Conservation (phyloP, 2,329 filamentous ascomycete species). For the Paraphaeosphaeria sporulosa region DNA sequence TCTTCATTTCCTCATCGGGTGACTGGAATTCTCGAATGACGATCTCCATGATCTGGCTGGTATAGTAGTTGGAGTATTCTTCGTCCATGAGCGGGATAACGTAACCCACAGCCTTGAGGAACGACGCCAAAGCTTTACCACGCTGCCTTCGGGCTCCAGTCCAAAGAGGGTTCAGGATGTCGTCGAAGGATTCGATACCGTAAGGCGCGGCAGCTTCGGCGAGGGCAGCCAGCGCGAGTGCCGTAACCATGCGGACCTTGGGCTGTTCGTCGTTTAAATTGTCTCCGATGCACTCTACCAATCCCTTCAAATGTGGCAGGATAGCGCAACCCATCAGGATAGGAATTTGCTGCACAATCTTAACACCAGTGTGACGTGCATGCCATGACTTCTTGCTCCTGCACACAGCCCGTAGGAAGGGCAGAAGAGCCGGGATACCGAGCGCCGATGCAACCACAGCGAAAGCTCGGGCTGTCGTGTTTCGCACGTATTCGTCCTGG, state of each 20-base stretch:
- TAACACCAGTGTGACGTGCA: conserved; percentile 95
- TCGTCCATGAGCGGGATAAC: conserved; percentile 99
- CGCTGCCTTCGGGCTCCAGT: conserved; percentile 95
- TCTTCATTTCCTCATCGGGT: conserved; percentile 99
- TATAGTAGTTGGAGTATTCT: conserved; percentile 99
- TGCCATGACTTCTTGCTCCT: conserved; percentile 99
- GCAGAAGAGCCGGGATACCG: conserved; percentile 91
- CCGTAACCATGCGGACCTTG: conserved; percentile 96
- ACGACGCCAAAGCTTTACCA: conserved; percentile 93
- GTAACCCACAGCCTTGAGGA: conserved; percentile 96
- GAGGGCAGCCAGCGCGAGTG: conserved; percentile 90
- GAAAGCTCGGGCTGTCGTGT: conserved; percentile 96
- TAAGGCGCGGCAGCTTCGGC: conserved; percentile 97
- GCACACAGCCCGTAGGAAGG: conserved; percentile 94
- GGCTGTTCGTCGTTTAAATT: conserved; percentile 98
- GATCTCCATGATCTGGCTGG: conserved; percentile 98
- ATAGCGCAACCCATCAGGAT: conserved; percentile 99
- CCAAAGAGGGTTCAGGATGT: conserved; percentile 97
- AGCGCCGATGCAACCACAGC: conserved; percentile 96
- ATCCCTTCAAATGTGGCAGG: conserved; percentile 89
- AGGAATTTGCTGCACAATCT: conserved; percentile 98
- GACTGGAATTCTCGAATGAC: conserved; percentile 94
- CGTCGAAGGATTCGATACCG: conserved; percentile 98
- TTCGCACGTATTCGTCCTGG: conserved; percentile 96
- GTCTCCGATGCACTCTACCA: conserved; percentile 95